Conservation (phyloP, 768 basidiomycete genomes). For the Leucocoprinus leucothites region DNA sequence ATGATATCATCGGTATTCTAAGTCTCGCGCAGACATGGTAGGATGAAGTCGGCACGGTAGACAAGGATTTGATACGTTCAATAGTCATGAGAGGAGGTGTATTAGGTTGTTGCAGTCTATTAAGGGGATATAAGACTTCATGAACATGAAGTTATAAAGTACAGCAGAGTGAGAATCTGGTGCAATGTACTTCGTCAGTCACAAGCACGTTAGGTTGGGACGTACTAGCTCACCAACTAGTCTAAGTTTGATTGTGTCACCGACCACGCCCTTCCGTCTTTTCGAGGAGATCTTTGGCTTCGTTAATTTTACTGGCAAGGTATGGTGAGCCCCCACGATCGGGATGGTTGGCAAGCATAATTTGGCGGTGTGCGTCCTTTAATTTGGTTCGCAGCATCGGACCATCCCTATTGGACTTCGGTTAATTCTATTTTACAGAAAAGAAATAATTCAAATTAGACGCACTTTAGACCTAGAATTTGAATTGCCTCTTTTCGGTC, state of each 20-base stretch:
- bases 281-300: constrained; percentile 91
- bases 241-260: constrained; percentile 13
- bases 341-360: constrained; percentile 99
- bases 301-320: constrained; percentile 97
- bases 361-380: constrained; percentile 93
- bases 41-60: no score
- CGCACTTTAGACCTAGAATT: constrained; percentile 90
- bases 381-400: constrained; percentile 69
- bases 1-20: constrained; percentile 1
- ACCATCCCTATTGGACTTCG: constrained; percentile 59
- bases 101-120: constrained; percentile 9
- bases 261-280: constrained; percentile 60
- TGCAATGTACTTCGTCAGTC: not conserved
- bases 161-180: not conserved
- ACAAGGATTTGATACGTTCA: not conserved
- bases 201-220: not conserved
- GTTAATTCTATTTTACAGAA: no score
- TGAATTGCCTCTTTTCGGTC: constrained; percentile 90
- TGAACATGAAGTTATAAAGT: constrained; percentile 9
- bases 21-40: not conserved
- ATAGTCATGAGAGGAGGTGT: constrained; percentile 2
- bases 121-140: not conserved
- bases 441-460: constrained; percentile 14
- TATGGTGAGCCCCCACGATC: constrained; percentile 99
- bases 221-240: not conserved